These are phyloP conservation scores for Hyaloperonospora arabidopsidis DNA, from an alignment of 352 stramenopile species.

Conservation along the genomic window DNA sequence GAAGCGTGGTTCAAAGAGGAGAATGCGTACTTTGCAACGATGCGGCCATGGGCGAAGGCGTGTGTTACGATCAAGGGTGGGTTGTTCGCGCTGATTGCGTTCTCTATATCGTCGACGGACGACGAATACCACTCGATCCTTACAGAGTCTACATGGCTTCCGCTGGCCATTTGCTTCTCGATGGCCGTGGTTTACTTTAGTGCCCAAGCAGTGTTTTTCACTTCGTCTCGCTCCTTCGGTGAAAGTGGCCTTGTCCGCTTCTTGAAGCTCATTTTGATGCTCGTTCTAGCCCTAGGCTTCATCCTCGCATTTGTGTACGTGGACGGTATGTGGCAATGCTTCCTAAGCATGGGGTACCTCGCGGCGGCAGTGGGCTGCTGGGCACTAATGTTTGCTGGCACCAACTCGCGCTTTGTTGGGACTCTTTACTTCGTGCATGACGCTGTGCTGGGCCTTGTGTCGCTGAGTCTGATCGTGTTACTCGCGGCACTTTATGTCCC, in stretches of 20 bases:
- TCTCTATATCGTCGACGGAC: slow-evolving; percentile 76
- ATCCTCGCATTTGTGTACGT: slow-evolving; percentile 57
- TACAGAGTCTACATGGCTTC: slow-evolving; percentile 45
- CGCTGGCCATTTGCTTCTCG: slow-evolving; percentile 43
- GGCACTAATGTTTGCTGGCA: slow-evolving; percentile 83
- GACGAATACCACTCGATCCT: slow-evolving; percentile 64
- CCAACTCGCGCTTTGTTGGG: slow-evolving; percentile 84
- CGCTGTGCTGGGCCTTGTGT: slow-evolving; percentile 87
- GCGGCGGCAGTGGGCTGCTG: slow-evolving; percentile 80
- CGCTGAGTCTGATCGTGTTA: slow-evolving; percentile 89
- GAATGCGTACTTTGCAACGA: slow-evolving; percentile 88
- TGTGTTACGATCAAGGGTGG: slow-evolving; percentile 86
- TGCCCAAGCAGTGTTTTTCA: slow-evolving; percentile 56
- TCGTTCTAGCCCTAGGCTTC: slow-evolving; percentile 69
- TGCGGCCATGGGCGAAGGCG: slow-evolving; percentile 86
- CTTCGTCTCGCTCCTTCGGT: slow-evolving; percentile 38
- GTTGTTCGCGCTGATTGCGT: slow-evolving; percentile 82
- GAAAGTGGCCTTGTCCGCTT: slow-evolving; percentile 63
- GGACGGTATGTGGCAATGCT: slow-evolving; percentile 85
- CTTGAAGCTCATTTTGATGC: slow-evolving; percentile 61
- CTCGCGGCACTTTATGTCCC: slow-evolving; percentile 86
- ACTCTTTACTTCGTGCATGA: slow-evolving; percentile 93
- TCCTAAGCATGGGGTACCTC: slow-evolving; percentile 90
- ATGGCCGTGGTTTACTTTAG: slow-evolving; percentile 55
- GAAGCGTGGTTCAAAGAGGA: slow-evolving; percentile 94